Base-by-base conservation (phyloP, 2,329 filamentous ascomycete species). In the Fusarium armeniacum region DNA sequence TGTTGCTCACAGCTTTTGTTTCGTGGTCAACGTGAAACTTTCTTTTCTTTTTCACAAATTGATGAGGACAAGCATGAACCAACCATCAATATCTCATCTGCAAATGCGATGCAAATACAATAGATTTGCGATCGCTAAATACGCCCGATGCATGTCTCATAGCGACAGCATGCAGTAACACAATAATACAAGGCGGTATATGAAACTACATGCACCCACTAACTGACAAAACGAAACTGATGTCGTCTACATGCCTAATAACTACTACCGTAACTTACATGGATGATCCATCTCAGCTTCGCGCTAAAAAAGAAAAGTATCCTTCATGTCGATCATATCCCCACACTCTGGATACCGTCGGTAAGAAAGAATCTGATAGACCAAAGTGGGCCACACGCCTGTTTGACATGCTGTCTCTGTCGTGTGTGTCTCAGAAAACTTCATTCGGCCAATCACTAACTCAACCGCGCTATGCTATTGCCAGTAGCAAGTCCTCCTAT, bases 261-360 rank as follows among this genome's bases (percentile, higher is more conserved):
- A n/a, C 33, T 62, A 62, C 46, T 62, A 62, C 59, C 46, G 44
- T 30, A 45, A 59, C 38, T 32, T 51, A 40, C 45, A 59, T 47
- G 36, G 60, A 49, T 51, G 40, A 30, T 41, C 53, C 45, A 53
- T 51, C 36, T 38, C 61, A 58, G 35, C 50, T 64, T 32, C 28
- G 58, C 46, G 57, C 62, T 56, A 60, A 57, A 58, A 44, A 47
- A 44, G 38, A 58, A 44, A 52, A 57, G 33, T 40, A 65, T 59
- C 62, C 60, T 57, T 43, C 55, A 43, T 65, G 62, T 60, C 62
- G 62, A 65, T 65, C 60, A 65, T 64, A 61, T 49, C 58, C 58
- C 50, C 61, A 64, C 61, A 63, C 56, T 62, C 58, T 64, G 24
- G 47, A 58, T 61, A 44, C 40, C 32, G 52, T 53, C 56, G 50